Base-by-base conservation (phyloP, 352 stramenopile species). In the Globisporangium polare region DNA sequence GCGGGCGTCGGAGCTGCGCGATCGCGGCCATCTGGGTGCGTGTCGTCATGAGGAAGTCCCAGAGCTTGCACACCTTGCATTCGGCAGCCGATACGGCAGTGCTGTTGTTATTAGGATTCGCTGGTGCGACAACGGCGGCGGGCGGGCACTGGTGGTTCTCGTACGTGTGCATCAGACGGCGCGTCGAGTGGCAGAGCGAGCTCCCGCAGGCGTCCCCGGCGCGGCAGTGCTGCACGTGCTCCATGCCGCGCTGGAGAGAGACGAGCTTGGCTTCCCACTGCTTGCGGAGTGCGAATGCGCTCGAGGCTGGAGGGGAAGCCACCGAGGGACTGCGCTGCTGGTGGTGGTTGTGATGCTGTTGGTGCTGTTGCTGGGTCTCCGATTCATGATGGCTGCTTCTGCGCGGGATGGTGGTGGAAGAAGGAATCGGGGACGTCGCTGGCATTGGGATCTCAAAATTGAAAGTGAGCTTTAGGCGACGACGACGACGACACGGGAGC, bases 11-110 rank as follows among this genome's bases (percentile, higher is more conserved):
- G 20, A 61, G 35, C 18, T 67, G 53, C 53, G 53, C 47, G 54
- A 67, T 67, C 29, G 61, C 17, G 39, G 68, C 65, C 57, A 66
- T 65, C 12, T 50, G 46, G 22, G 63, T 59, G 8, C 53, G 65
- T 45, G 72, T 66, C 43, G 72, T 53, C 58, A 81, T 68, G 41
- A 92, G 69, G 60, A 87, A 84, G 31, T 74, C 62, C 80, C 80
- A 92, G 33, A 92, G 75, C 69, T 80, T 86, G 80, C 82, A 92
- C n/a, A 89, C 82, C 53, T 85, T 83, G 72, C 82, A 91, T 50
- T 86, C 68, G 17, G 43, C 53, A 31, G 39, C 53, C 42, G 69
- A 71, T 29, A 26, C 45, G 35, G 9, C 18, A 6, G 50, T 9
- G 2, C 35, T 3, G 24, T 17, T 22, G 24, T 3, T n/a, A 18